phyloP scores from a whole-genome alignment of 805 yeast genomes.

The Wickerhamiella musiphila region DNA sequence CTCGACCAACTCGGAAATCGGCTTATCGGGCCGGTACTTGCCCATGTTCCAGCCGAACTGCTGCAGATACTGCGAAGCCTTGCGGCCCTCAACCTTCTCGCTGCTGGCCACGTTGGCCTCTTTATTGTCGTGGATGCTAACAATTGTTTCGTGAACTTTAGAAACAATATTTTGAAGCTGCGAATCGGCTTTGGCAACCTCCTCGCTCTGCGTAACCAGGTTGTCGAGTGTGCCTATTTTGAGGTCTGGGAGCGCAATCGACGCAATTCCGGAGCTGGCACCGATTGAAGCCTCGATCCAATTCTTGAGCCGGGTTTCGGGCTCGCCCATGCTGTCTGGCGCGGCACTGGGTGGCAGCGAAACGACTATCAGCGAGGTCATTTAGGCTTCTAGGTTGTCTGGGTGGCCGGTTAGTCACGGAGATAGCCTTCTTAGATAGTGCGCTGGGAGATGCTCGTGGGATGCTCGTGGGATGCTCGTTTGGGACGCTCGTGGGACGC shows the following conservation, averaged over 20 bases:
- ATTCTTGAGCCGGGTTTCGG: constrained; percentile 22
- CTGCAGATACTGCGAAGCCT: constrained; percentile 49
- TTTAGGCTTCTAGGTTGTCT: neutral
- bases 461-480: too few relatives aligned
- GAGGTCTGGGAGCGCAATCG: constrained; percentile 59
- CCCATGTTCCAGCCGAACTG: constrained; percentile 75
- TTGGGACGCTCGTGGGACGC: too few relatives aligned
- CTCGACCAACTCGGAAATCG: constrained; percentile 59
- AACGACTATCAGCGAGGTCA: constrained; percentile 23
- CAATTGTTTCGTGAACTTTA: constrained; percentile 63
- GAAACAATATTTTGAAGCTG: constrained; percentile 51
- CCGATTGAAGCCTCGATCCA: constrained; percentile 20
- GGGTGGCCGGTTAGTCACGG: neutral
- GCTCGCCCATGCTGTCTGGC: constrained; percentile 21
- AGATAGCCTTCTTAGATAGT: neutral
- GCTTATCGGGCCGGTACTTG: constrained; percentile 69
- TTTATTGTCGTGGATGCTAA: constrained; percentile 24
- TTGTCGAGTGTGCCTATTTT: constrained; percentile 92
- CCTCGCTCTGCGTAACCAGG: constrained; percentile 80
- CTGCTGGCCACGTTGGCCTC: constrained; percentile 26
- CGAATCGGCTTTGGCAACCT: constrained; percentile 63
- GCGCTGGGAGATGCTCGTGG: too few relatives aligned
- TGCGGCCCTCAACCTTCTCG: constrained; percentile 33
- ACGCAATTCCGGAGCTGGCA: constrained; percentile 32
- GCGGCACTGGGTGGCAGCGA: constrained; percentile 34